phyloP scores from a whole-genome alignment of 202 grass and related monocot species.

The Saccharum hybrid region DNA sequence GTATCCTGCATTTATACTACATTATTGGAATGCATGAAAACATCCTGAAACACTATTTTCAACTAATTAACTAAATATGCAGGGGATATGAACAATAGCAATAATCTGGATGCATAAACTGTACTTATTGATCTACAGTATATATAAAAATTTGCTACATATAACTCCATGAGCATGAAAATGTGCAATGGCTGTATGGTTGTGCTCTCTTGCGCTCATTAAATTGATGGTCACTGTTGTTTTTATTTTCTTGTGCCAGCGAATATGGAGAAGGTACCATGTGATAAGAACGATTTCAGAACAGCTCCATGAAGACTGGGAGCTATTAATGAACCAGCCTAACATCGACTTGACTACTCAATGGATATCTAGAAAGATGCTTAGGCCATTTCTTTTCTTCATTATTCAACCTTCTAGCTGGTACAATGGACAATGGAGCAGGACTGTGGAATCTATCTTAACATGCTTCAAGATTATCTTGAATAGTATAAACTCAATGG shows the following conservation, averaged over 20 bases:
- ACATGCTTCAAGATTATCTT: conserved; percentile 86
- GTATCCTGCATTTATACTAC: neutral
- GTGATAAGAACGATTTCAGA: conserved; percentile 61
- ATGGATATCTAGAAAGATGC: conserved; percentile 82
- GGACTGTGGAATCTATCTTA: conserved; percentile 56
- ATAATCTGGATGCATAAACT: conserved; percentile 10
- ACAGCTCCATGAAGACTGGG: conserved; percentile 75
- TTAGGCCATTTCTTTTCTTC: conserved; percentile 96
- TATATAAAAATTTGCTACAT: conserved; percentile 1
- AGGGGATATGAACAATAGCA: neutral
- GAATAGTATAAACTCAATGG: conserved; percentile 72
- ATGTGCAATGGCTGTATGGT: neutral
- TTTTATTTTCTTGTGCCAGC: conserved; percentile 56
- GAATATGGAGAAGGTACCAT: conserved; percentile 80
- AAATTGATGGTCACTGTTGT: neutral
- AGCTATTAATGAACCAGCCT: conserved; percentile 55
- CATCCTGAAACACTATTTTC: neutral
- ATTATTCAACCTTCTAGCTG: conserved; percentile 60
- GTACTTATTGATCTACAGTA: neutral
- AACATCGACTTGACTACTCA: conserved; percentile 51
- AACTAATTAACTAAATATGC: neutral
- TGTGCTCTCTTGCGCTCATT: conserved; percentile 29
- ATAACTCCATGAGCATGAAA: neutral
- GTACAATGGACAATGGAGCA: conserved; percentile 52
- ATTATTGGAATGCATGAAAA: neutral